Evolutionary conservation across 139 green algal genomes (phyloP), one percentile per base, ranked within the genome.

Genomic region (Chlorella sp.): DNA sequence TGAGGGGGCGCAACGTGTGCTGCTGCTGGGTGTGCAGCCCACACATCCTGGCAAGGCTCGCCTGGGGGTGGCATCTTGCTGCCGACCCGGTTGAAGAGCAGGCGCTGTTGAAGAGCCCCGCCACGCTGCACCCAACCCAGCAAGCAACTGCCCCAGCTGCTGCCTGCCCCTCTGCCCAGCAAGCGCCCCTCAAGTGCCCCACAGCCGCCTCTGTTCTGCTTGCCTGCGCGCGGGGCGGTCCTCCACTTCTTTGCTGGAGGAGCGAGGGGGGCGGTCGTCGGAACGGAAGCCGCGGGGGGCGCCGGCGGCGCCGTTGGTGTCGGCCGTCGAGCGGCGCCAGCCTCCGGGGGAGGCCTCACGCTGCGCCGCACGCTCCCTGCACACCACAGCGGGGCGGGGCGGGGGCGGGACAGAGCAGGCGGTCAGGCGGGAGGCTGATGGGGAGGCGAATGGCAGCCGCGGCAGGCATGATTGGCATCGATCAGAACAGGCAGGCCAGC

Each of bases 281-380:
- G 61, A 66, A 37, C 83, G 83, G 64, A 88, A 88, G 28, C 64
- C 83, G 83, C 83, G 83, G 36, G 83, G 36, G 14, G 36, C 83
- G 12, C 39, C 15, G 80, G 30, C 83, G 61, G 28, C 82, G 82
- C 60, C 82, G 60, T 87, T 77, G 2, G 60, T 12, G n/a, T 68
- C 57, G 12, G 2, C 53, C 19, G 53, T 28, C n/a, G 37, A 22
- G 1, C 82, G 82, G 12, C 82, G 82, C 82, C 82, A 87, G 82
- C 82, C 60, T 22, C 42, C 82, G 28, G 82, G 82, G 1, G 82
- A 87, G 0, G 82, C 34, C 81, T 85, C 81, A 15, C 81, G 81
- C 48, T 16, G 48, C 48, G 32, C 12, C 48, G 48, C 32, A 18
- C 81, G 53, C 81, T 71, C 48, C 48, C 81, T 71, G 48, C 28